Base-by-base conservation (phyloP, 192 early-diverging fungal species). In the Phlyctochytrium planicorne region DNA sequence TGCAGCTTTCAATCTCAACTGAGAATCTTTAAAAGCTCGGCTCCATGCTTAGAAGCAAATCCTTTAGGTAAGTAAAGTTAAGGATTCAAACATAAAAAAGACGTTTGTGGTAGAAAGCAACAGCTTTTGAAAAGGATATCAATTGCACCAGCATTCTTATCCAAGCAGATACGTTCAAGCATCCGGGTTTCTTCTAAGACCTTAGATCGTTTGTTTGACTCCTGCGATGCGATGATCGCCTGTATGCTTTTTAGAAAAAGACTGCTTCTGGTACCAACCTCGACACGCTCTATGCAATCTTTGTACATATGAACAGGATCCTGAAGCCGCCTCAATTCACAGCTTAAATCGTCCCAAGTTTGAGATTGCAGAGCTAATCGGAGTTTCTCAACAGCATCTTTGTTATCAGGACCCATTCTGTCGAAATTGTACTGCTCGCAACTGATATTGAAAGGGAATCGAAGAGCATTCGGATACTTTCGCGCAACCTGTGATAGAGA, bases 391-490 rank as follows among this genome's bases (percentile, higher is more conserved):
- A 80, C 62, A 6, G 62, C 67, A 59, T 70, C 77, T 63, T 24
- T 56, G 34, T 56, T 73, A 3, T 66, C 52, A 30, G 32, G 63
- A 14, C 60, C 59, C 27, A 17, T 20, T 17, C 25, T 25, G 37
- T 71, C 70, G 60, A 88, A 88, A 29, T 59, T 59, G 60, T 87
- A 92, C 40, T 90, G 87, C 52, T 91, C 90, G 36, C 75, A 76
- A 60, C 88, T 90, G 31, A 92, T 90, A 0, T 81, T 78, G 4
- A 92, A 62, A 4, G 91, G 90, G 60, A 84, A 90, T 67, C 83
- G 84, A 0, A 92, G 47, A 0, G 90, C 89, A 23, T 81, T 78
- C 1, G 91, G 89, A 36, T 89, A 91, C 34, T 68, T 65, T 4
- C 72, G 52, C 1, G 89, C 89, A 55, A 91, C 80, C 84, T 87